A percentile compares a stretch with the other conserved stretches of the same genome.
Conservation (phyloP, 768 basidiomycete species). For the Hypholoma fasciculare region DNA sequence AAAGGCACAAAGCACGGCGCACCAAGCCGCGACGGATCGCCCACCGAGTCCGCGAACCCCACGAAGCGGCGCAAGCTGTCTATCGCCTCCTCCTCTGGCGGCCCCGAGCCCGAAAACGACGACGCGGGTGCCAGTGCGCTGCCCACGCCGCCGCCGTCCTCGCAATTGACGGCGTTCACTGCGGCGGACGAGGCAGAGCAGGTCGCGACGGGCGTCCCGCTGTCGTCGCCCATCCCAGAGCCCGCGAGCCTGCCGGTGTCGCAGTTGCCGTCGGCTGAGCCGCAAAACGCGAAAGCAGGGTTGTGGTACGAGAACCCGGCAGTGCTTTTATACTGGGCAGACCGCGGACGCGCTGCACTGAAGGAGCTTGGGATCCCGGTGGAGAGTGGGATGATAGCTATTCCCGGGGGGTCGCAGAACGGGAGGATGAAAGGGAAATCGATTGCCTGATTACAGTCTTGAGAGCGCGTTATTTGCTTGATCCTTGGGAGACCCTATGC, state of each 20-base stretch:
- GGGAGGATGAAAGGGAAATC: not conserved
- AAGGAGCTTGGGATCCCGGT: constrained; percentile 46
- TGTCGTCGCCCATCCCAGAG: not conserved
- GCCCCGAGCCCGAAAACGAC: not conserved
- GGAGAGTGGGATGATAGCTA: constrained; percentile 37
- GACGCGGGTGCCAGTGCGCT: not conserved
- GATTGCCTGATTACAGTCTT: too few relatives aligned
- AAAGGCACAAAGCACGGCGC: constrained; percentile 2
- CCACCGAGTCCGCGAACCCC: not conserved
- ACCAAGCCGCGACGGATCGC: not conserved
- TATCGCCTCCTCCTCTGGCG: not conserved
- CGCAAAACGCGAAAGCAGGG: not conserved
- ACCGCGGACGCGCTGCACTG: constrained; percentile 50
- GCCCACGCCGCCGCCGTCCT: not conserved
- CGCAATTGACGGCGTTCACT: not conserved
- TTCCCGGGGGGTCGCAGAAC: not conserved
- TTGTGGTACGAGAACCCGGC: constrained; percentile 57
- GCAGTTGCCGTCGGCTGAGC: not conserved
- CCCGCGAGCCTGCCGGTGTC: not conserved
- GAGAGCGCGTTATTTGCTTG: not conserved
- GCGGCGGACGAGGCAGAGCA: constrained; percentile 3
- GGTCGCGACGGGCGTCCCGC: constrained; percentile 10
- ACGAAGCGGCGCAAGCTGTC: not conserved
- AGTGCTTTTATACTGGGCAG: constrained; percentile 50
- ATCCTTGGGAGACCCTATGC: too few relatives aligned